Conservation (phyloP, 2,329 filamentous ascomycete species). For the Cladosporium sp. region DNA sequence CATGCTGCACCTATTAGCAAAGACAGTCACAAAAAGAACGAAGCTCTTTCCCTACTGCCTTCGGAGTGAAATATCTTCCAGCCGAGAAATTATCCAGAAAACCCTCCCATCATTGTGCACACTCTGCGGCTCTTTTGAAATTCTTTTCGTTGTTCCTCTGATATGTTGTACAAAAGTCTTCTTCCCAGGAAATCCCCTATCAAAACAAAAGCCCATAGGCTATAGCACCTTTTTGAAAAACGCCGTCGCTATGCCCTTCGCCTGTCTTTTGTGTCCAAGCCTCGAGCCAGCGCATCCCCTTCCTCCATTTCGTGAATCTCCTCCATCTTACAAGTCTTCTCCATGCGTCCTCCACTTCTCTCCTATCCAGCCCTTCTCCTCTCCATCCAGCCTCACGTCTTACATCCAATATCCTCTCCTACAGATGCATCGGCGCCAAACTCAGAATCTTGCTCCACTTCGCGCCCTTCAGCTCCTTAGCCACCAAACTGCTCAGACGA, state of each 20-base stretch:
- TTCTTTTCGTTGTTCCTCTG: neutral
- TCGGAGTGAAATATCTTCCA: neutral
- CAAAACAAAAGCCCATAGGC: neutral
- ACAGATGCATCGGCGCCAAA: conserved; percentile 80
- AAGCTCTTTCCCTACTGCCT: neutral
- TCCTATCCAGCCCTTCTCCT: neutral
- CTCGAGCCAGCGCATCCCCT: neutral
- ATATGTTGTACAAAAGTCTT: neutral
- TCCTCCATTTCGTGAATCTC: neutral
- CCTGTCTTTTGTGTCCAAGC: neutral
- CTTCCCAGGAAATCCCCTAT: neutral
- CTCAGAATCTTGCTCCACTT: conserved; percentile 99
- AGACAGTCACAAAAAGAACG: neutral
- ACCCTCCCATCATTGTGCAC: no score
- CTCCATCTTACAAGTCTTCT: neutral
- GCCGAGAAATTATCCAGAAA: no score
- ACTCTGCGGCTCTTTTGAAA: neutral
- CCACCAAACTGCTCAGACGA: conserved; percentile 85
- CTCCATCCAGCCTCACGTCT: neutral
- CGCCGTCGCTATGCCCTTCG: neutral
- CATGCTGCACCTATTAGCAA: neutral
- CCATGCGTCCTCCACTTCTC: neutral
- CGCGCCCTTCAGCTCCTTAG: conserved; percentile 80
- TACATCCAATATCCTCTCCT: neutral
- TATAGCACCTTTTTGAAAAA: neutral